Conservation (phyloP, 2,329 filamentous ascomycete genomes). For the Cytospora leucostoma region DNA sequence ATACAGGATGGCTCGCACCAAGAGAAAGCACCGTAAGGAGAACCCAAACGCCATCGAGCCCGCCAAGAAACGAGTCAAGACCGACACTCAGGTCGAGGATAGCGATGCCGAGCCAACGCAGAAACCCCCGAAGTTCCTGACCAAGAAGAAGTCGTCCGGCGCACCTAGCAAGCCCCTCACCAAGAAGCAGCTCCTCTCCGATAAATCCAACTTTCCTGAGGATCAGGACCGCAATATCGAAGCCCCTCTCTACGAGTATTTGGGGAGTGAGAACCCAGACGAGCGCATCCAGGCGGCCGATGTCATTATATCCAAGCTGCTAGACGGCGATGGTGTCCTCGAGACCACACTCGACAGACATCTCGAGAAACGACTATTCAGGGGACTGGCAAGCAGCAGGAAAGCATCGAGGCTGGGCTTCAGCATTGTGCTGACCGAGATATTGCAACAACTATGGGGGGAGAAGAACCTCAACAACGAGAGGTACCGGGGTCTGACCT, state of each 20-base stretch:
- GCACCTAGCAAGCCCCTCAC: constrained; percentile 30
- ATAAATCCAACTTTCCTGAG: constrained; percentile 54
- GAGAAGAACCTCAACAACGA: constrained; percentile 44
- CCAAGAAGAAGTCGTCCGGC: constrained; percentile 22
- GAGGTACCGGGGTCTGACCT: constrained; percentile 56
- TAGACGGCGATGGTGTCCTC: constrained; percentile 50
- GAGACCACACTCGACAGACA: constrained; percentile 59
- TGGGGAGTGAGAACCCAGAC: constrained; percentile 59
- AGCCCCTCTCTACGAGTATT: constrained; percentile 59
- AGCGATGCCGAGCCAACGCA: constrained; percentile 24
- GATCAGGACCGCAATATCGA: constrained; percentile 60
- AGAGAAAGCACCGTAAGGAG: constrained; percentile 27
- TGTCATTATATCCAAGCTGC: constrained; percentile 57
- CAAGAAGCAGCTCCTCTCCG: constrained; percentile 37
- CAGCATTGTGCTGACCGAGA: constrained; percentile 82
- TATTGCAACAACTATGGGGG: constrained; percentile 71
- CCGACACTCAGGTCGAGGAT: constrained; percentile 29
- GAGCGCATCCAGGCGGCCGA: constrained; percentile 61
- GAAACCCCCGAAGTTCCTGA: constrained; percentile 29
- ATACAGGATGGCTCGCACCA: constrained; percentile 26
- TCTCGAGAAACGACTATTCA: constrained; percentile 71
- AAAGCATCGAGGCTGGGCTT: constrained; percentile 89
- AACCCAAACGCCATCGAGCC: constrained; percentile 26
- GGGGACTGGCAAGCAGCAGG: constrained; percentile 84
- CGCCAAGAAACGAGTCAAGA: constrained; percentile 31